A percentile compares a stretch with the other conserved stretches of the same genome.
Conservation (phyloP, 2,329 filamentous ascomycete species). For the Trichoderma koningiopsis region DNA sequence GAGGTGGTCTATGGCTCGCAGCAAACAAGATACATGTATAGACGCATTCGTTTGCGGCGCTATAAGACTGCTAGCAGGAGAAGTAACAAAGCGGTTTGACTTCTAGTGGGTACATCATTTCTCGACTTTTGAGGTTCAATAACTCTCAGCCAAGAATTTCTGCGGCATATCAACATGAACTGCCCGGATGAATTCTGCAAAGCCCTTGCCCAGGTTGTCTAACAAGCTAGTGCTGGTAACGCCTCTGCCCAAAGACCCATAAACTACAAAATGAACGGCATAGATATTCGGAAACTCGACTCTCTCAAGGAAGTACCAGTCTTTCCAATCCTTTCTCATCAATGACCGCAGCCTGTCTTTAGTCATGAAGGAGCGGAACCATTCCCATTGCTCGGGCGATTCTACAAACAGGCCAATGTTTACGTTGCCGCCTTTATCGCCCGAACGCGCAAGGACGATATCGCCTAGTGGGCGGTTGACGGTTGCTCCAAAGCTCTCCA, state of each 20-base stretch:
- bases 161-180: constrained; percentile 31
- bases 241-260: constrained; percentile 47
- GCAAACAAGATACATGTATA: too few species aligned
- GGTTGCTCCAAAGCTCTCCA: constrained; percentile 30
- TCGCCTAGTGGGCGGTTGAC: constrained; percentile 35
- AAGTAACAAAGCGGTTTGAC: constrained; percentile 49
- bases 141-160: constrained; percentile 19
- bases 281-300: constrained; percentile 49
- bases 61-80: constrained; percentile 32
- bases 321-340: constrained; percentile 40
- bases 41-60: too few species aligned
- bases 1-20: too few species aligned
- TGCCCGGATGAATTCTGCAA: constrained; percentile 50
- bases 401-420: constrained; percentile 51
- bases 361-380: constrained; percentile 48
- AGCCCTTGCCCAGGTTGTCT: constrained; percentile 55
- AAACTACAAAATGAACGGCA: constrained; percentile 55
- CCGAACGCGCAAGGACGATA: constrained; percentile 37
- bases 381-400: constrained; percentile 47
- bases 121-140: not conserved
- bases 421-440: constrained; percentile 48
- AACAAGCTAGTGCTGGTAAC: constrained; percentile 52
- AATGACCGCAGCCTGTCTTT: constrained; percentile 40
- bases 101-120: constrained; percentile 31
- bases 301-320: constrained; percentile 44